phyloP scores from a whole-genome alignment of 2,329 filamentous ascomycete species.

The Pseudocercospora eumusae region DNA sequence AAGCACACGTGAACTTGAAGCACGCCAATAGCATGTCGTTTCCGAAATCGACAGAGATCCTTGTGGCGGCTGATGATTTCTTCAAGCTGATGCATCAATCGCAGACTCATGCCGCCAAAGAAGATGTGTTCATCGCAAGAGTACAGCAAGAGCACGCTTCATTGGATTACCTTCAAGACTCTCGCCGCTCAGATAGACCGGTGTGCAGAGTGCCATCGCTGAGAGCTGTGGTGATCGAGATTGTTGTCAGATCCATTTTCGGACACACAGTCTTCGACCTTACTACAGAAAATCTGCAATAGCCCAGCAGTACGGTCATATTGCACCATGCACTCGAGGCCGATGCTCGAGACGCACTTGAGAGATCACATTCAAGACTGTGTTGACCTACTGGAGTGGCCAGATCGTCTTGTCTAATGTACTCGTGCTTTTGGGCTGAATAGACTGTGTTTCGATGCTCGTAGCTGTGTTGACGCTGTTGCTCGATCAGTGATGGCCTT shows the following conservation, averaged over 20 bases:
- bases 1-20: neutral
- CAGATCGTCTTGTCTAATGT: too few species aligned
- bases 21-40: neutral
- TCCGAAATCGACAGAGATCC: neutral
- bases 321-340: too few species aligned
- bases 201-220: neutral
- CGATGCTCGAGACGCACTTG: too few species aligned
- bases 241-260: neutral
- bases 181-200: neutral
- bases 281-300: too few species aligned
- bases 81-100: neutral
- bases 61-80: neutral
- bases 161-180: neutral
- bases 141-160: neutral
- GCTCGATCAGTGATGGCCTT: neutral
- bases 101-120: neutral
- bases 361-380: too few species aligned
- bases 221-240: neutral
- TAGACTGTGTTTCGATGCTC: too few species aligned
- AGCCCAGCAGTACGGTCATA: too few species aligned
- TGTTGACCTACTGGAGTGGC: too few species aligned
- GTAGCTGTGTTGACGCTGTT: neutral
- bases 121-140: neutral
- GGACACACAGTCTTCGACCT: too few species aligned
- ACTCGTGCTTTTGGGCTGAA: too few species aligned